Evolutionary conservation across 306 rosid genomes (phyloP), one percentile per base, ranked within the genome.

Genomic region (Senna tora): DNA sequence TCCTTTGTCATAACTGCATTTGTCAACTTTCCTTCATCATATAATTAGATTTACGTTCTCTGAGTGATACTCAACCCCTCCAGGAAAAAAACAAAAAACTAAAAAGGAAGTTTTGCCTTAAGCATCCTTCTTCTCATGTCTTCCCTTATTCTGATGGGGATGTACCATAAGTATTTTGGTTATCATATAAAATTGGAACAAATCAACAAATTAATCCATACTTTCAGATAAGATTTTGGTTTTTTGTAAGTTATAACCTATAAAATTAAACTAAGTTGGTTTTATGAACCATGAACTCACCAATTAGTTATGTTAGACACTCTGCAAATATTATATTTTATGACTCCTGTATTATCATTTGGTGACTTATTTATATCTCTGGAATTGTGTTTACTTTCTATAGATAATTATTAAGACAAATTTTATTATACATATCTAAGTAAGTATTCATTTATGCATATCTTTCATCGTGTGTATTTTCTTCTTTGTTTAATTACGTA

Each of bases 401-500:
- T 62, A 17, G 49, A 36, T 12, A 14, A 12, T 21, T 17, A 39
- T 19, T 19, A 19, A 22, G 36, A 65, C 39, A 22, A 2, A 30
- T 47, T 66, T 73, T 20, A 7, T 6, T 43, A 19, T 59, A 21
- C 16, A 45, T 60, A 22, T 60, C 0, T 22, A 2, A 47, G 15
- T 12, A 9, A 7, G 11, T 33, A 2, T 36, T 46, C 20, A 11
- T 54, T 28, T 49, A 1, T 38, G 16, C 57, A 46, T 47, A n/a
- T 39, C 4, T 14, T 60, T 60, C 65, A 17, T 28, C 9, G 42
- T 64, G 47, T 19, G 28, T 54, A 47, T 42, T 22, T 25, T 65
- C 65, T 50, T 39, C 33, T 34, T 59, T 25, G 11, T 45, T 30
- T 76, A 13, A 34, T 73, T 77, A 32, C 84, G 71, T 51, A 59